Conservation (phyloP, 2,329 filamentous ascomycete species). For the Neoascochyta sp. region DNA sequence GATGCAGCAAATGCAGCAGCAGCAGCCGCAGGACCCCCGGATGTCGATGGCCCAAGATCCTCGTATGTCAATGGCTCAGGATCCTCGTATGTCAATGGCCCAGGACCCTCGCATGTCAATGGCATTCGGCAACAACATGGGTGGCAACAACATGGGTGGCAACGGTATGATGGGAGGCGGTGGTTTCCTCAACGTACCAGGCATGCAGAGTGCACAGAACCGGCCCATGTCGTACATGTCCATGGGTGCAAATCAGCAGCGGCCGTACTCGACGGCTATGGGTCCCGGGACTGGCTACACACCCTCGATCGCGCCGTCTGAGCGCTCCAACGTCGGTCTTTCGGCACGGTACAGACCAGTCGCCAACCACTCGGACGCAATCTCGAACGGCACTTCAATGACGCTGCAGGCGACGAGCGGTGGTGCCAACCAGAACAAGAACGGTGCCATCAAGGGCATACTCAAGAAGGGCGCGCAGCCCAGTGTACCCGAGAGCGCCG, state of each 20-base stretch:
- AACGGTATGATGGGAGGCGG: slow-evolving; percentile 13
- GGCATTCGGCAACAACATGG: slow-evolving; percentile 20
- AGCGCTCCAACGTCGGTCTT: slow-evolving; percentile 88
- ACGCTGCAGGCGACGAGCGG: slow-evolving; percentile 31
- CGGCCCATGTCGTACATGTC: slow-evolving; percentile 49
- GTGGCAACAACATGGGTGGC: slow-evolving; percentile 19
- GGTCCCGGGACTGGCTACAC: slow-evolving; percentile 58
- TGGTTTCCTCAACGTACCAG: slow-evolving; percentile 25
- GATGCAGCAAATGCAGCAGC: slow-evolving; percentile 33
- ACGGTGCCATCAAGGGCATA: slow-evolving; percentile 30
- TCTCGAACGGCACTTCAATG: slow-evolving; percentile 29
- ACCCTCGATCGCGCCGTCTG: slow-evolving; percentile 89
- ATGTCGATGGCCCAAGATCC: too few relatives aligned
- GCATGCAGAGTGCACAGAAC: slow-evolving; percentile 26
- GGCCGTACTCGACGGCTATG: slow-evolving; percentile 31
- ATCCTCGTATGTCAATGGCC: slow-evolving; percentile 22
- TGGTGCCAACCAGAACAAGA: slow-evolving; percentile 15
- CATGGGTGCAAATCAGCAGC: slow-evolving; percentile 46
- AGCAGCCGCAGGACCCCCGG: slow-evolving; percentile 17
- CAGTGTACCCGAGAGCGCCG: slow-evolving; percentile 16
- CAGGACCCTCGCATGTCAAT: slow-evolving; percentile 22
- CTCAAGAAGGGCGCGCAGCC: slow-evolving; percentile 25
- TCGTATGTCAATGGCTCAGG: slow-evolving; percentile 24
- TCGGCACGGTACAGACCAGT: slow-evolving; percentile 90
- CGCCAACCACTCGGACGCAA: slow-evolving; percentile 46